Base-by-base conservation (phyloP, 768 basidiomycete genomes). In the Panaeolus papilionaceus region DNA sequence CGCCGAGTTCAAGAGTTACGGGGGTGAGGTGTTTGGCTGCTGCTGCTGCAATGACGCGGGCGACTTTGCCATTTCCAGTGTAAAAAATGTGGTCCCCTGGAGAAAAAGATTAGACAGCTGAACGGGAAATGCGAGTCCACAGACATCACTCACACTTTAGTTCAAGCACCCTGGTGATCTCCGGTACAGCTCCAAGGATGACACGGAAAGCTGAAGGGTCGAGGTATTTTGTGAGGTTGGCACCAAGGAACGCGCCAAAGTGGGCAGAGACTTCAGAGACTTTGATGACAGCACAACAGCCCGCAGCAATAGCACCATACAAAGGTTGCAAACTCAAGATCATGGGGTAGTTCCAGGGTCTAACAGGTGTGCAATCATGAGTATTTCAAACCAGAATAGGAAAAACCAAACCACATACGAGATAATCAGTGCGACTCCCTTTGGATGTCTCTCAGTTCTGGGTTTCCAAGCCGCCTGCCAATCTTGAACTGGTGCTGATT, bases 271-370 rank as follows among this genome's bases (percentile, higher is more conserved):
- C 73, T 72, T 94, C 93, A 8, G 91, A 92, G 0, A 85, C 84
- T 73, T 94, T 93, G 72, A 93, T 58, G 9, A 88, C 82, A 0
- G 83, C 85, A n/a, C 88, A 83, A 71, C 89, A 91, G 0, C 92
- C 93, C 0, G 92, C 91, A 0, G 91, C 83, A 62, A 94, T 90
- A 0, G 92, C 92, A 4, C 92, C 92, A 62, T 85, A 81, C 23
- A 90, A 77, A 3, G 91, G 90, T 44, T 84, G 83, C 6, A 91
- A 74, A 73, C 77, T 80, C 38, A 90, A 81, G 10, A 86, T 77
- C 63, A 88, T 71, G 0, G 90, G 90, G 70, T 87, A 91, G 71
- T 91, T 91, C 88, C 89, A 91, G 2, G 89, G 89, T 18, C 89
- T 90, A 70, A 45, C 10, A 12, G 28, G 8, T 58, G 28, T 14